Base-by-base conservation (phyloP, 257 asterid species). In the Nicotiana knightiana region DNA sequence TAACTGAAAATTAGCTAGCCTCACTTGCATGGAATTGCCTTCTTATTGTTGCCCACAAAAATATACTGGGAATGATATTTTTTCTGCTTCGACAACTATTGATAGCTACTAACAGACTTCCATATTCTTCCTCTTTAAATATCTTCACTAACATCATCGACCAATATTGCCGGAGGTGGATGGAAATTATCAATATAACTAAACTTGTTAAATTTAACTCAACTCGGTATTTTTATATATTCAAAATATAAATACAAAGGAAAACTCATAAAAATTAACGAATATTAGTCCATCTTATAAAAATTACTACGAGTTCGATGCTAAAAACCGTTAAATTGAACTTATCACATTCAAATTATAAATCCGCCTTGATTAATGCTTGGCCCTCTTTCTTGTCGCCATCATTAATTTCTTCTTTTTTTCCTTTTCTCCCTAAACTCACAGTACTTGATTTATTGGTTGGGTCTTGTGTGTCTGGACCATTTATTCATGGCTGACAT, bases 11-110 rank as follows among this genome's bases (percentile, higher is more conserved):
- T 24, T 46, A 46, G 79, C 17, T 51, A 51, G 57, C 57, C 55
- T 48, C 55, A 9, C 55, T 48, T 12, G 55, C 55, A 10, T 48
- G 55, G 15, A 48, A 48, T 48, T 9, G 55, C 39, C 79, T 43
- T 70, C 77, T 46, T 71, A 12, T 71, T 71, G 30, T 59, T 71
- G 79, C 79, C 79, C 79, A 46, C 79, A 21, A 46, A 46, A 21
- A 46, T 71, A 12, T 24, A 6, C 1, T 46, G 32, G 21, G 37
- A 68, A 39, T 68, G 59, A 70, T 46, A 71, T 71, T 13, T 71
- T 71, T 46, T 71, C 37, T 12, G 61, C 61, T 71, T 71, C 59
- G 46, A 71, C 61, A 71, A 46, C 21, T 71, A 71, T 71, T 71
- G 4, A 71, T 12, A 46, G 46, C 55, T 37, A 10, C 55, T 68